Base-by-base conservation (phyloP, 2,329 filamentous ascomycete genomes). In the Cadophora malorum region DNA sequence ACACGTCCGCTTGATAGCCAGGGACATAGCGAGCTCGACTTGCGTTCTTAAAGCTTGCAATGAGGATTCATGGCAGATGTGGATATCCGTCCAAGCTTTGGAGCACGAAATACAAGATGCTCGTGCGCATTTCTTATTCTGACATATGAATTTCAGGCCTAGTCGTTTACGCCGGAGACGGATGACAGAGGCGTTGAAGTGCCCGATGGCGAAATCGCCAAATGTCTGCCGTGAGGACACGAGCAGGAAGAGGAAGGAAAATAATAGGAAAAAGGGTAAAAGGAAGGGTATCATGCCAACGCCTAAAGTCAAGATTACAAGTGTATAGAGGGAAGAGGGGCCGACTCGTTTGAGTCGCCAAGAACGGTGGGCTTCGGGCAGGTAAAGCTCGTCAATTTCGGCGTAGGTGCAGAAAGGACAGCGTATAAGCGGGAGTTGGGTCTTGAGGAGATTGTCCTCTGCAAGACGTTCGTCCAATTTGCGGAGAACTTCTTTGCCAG, bases 401-500 rank as follows among this genome's bases (percentile, higher is more conserved):
- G 93, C 93, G 76, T 98, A 99, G 72, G 85, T 85, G 83, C 95
- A 99, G 77, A 96, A 97, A 0, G 94, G 94, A 75, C 96, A 98
- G 49, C 90, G 89, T 59, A 96, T 84, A 1, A 98, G 85, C 3
- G 91, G 90, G 7, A 97, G 80, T 25, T 88, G 86, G 28, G 91
- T 92, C 66, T 91, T 89, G 31, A 91, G 80, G 1, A 99, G 85
- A 23, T 85, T 88, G 73, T 97, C 92, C 67, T 91, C 90, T 3
- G 91, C 90, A 28, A 96, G 84, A 35, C 93, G 89, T 72, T 92
- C 89, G 76, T 97, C 91, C 45, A 98, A 88, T 76, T 90, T 91
- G 69, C 84, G 84, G 74, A 94, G 84, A 6, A 91, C 87, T 74
- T 96, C 91, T 63, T 84, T 81, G 19, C 92, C 93, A 63, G 89